Evolutionary conservation across 1,139 yeast species (phyloP), one percentile per base, ranked within the genome.

Genomic region (Magnusiomyces fungicola): DNA sequence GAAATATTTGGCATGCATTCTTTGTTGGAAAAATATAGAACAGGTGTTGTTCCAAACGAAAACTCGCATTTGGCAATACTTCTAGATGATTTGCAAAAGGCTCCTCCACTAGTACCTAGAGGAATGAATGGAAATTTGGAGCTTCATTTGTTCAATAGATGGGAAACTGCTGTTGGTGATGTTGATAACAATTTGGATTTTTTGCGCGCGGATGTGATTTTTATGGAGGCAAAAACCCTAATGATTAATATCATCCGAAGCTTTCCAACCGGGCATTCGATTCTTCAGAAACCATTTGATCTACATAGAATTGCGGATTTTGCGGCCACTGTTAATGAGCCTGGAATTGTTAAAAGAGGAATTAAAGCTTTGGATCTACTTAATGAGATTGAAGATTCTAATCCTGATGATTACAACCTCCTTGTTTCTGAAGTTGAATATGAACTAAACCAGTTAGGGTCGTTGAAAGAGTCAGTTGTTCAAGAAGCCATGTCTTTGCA

Each of bases 1-100:
- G 73, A 69, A 51, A 60, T 68, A 25, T 66, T 62, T 48, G 65
- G 68, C 25, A 69, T 68, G 66, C 73, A 70, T 53, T 57, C 61
- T 1, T 51, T 70, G 38, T 56, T 70, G 33, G 66, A 60, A 43
- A 68, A 69, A 53, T 67, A 69, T 55, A 54, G 55, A 21, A 52
- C 51, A 6, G 60, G 62, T 4, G 58, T 63, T 10, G 25, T 47
- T 41, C 44, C 25, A 19, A 29, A 51, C 22, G 49, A 49, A 24
- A 43, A 53, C 19, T 56, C 64, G 10, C 69, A 65, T 52, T 50
- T 69, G 45, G 53, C 56, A 2, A 56, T 57, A 23, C 50, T 69
- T n/a, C 57, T 69, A 37, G 47, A 53, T 1, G 70, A 68, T 32
- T 54, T 69, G 4, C 72, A 70, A 25, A 51, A 55, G 14, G 55